A percentile compares a stretch with the other conserved stretches of the same genome.
These are phyloP conservation scores for Castanospermum australe DNA, from an alignment of 306 rosid genomes.

Conservation along the genomic window DNA sequence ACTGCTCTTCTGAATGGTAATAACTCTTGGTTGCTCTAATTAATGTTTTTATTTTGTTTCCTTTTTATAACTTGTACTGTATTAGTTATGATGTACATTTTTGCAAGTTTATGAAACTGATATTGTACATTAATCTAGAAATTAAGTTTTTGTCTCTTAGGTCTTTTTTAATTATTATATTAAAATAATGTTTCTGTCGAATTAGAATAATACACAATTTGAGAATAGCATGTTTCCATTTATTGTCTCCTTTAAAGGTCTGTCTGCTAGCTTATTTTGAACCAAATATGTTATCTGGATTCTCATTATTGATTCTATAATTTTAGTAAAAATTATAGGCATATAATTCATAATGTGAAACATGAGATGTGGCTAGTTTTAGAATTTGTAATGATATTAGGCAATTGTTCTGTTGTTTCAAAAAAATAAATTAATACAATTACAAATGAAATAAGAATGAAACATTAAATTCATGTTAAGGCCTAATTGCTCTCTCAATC, in stretches of 20 bases:
- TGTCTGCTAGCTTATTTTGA: not conserved
- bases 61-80: not conserved
- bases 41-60: not conserved
- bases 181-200: not conserved
- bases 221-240: not conserved
- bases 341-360: not conserved
- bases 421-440: not conserved
- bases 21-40: not conserved
- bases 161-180: not conserved
- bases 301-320: not conserved
- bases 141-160: not conserved
- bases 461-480: not conserved
- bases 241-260: not conserved
- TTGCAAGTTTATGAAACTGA: not conserved
- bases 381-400: not conserved
- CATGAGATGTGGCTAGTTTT: not conserved
- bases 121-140: not conserved
- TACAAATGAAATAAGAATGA: not conserved
- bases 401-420: not conserved
- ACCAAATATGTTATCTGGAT: not conserved
- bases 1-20: conserved; percentile 64
- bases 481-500: not conserved
- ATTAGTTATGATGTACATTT: not conserved
- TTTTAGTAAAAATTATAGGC: not conserved
- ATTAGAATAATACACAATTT: not conserved